Percentiles rank a stretch among this genome's conserved stretches.
Evolutionary conservation across 192 early-diverging fungal genomes (phyloP).

Genomic region (Dissophora ornata): DNA sequence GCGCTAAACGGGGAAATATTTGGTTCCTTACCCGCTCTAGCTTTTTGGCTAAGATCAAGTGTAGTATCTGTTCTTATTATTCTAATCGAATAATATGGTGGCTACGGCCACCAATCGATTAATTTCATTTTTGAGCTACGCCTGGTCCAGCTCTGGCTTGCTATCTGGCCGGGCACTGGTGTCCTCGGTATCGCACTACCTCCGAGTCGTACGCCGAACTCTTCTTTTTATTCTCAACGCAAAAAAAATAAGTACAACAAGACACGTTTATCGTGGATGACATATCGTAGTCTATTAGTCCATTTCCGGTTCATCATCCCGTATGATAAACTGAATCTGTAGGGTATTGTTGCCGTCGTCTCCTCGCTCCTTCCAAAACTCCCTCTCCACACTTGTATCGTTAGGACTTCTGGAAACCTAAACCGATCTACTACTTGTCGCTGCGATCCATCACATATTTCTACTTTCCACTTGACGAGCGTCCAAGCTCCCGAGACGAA

Average conservation of each 20-base stretch:
- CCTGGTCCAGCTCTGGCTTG: conserved; percentile 50
- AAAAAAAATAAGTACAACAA: conserved; percentile 10
- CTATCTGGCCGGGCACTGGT: conserved; percentile 48
- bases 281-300: no score
- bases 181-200: conserved; percentile 57
- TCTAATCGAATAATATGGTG: conserved; percentile 55
- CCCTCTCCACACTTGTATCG: background rate
- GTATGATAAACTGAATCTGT: no score
- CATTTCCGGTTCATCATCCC: no score
- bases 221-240: conserved; percentile 9
- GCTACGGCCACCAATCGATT: conserved; percentile 47
- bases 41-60: conserved; percentile 91
- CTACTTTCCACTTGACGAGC: no score
- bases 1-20: background rate
- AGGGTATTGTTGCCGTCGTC: background rate
- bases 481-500: background rate
- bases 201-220: conserved; percentile 56
- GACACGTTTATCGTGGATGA: background rate
- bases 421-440: conserved; percentile 6
- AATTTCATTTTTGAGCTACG: conserved; percentile 52
- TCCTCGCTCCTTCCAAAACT: background rate
- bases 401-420: conserved; percentile 10
- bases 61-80: conserved; percentile 85
- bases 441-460: background rate
- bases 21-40: conserved; percentile 75